Conservation (phyloP, 768 basidiomycete genomes). For the Trametes villosa region DNA sequence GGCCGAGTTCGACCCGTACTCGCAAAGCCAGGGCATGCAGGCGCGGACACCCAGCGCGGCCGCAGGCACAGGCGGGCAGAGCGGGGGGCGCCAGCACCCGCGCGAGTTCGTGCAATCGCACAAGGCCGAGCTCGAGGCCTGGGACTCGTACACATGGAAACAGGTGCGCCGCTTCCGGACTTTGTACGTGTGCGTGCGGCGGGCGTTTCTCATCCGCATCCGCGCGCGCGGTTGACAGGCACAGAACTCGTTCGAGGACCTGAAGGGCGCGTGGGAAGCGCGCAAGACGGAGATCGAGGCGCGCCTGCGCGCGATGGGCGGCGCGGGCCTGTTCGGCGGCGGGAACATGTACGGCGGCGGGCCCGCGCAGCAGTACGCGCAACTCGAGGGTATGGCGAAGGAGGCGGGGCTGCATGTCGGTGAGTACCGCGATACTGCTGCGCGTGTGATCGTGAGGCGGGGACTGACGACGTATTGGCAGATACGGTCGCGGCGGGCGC, state of each 20-base stretch:
- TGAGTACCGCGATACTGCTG: constrained; percentile 15
- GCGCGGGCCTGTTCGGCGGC: constrained; percentile 46
- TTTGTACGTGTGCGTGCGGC: neutral
- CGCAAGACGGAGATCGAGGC: constrained; percentile 60
- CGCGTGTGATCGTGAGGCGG: neutral
- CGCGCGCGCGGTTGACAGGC: constrained; percentile 35
- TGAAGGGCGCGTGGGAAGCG: constrained; percentile 67
- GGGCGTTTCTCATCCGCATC: constrained; percentile 11
- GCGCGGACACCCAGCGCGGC: neutral
- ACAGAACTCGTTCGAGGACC: constrained; percentile 59
- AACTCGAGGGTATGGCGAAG: constrained; percentile 52
- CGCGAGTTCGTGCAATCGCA: constrained; percentile 67
- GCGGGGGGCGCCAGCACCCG: constrained; percentile 58
- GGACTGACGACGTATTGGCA: constrained; percentile 29
- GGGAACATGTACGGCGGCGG: constrained; percentile 27
- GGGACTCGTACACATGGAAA: constrained; percentile 76
- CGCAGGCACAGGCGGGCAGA: constrained; percentile 15
- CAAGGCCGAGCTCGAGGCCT: constrained; percentile 70
- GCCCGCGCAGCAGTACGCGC: constrained; percentile 49
- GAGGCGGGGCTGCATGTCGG: constrained; percentile 36
- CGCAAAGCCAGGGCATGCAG: constrained; percentile 17
- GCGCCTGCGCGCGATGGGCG: constrained; percentile 48
- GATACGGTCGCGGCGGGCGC: constrained; percentile 70
- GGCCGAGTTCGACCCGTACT: constrained; percentile 48
- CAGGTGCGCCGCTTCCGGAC: constrained; percentile 40